Base-by-base conservation (phyloP, 192 early-diverging fungal species). In the Coemansia sp. region DNA sequence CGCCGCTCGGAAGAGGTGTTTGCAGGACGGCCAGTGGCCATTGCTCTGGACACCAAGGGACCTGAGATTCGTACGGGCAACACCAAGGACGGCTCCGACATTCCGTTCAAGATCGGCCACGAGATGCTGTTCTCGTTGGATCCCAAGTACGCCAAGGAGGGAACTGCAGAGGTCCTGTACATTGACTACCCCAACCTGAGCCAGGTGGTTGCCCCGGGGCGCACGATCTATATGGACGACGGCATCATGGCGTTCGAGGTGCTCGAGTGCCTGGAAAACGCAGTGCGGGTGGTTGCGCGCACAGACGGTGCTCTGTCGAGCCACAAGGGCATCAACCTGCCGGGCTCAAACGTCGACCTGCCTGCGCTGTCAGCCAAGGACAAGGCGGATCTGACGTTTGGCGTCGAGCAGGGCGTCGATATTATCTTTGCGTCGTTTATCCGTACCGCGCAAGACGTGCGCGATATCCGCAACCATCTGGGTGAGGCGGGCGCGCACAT, bases 381-480 rank as follows among this genome's bases (percentile, higher is more conserved):
- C 77, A 93, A 92, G 75, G 67, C 78, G 0, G 96, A 98, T 68
- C 81, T 98, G 62, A 67, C 68, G 31, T 98, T 98, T 85, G 96
- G 94, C 60, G 87, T 98, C 57, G 89, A 93, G 82, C 90, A 97
- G 75, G 89, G 89, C 38, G 93, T 98, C 12, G 96, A 98, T 72
- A 90, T 98, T 52, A 76, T 98, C 69, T 95, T 95, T 80, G 96
- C 95, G 5, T 96, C 94, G 48, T 98, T 98, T 60, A 96, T 98
- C 77, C 93, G 96, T 62, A 89, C 89, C 59, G 94, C 91, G 10
- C 82, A 92, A 65, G 96, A 98, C 75, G 89, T 98, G 55, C 81
- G 68, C 26, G 93, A 94, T 65, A 96, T 98, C 79, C 89, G 94
- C 69, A 77, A 83, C 21, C 85, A 96, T 43, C 84, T 98, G 27